Base-by-base conservation (phyloP, 345 rosid genomes). In the Rubroshorea leprosula region DNA sequence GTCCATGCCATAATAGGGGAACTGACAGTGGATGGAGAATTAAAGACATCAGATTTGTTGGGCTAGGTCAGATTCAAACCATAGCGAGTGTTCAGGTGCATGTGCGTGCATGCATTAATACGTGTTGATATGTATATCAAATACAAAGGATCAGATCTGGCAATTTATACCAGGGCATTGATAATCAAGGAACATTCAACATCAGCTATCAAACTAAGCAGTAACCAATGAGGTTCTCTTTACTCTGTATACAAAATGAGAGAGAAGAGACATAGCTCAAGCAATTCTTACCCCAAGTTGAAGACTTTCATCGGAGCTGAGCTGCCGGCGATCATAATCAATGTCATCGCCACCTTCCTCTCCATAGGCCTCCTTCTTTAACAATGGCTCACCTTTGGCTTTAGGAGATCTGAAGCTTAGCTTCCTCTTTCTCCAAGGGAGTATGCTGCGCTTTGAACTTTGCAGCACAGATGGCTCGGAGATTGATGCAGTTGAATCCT, bases 311-410 rank as follows among this genome's bases (percentile, higher is more conserved):
- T 92, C 97, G 5, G 96, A 85, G 65, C 88, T 79, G 53, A 93
- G 94, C 70, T 86, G 94, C 47, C 97, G 80, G 10, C 99, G 96
- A 67, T 85, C 91, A 79, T 62, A 87, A 82, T 93, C 99, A 61
- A 93, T 93, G 67, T 93, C 99, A 79, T 89, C 98, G n/a, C 99
- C 99, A 5, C 99, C 99, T 50, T 93, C 97, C 80, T 93, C 97
- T 44, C 81, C 89, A 70, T 87, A 77, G 7, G 80, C 94, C 76
- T 86, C 94, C 76, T 86, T 89, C 64, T 89, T 93, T 64, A 93
- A 73, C 81, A 93, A 72, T 16, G 99, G 96, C 70, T 93, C 97
- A 11, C 97, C 94, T 80, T 78, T 86, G 53, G 79, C 78, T 72
- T 89, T 89, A 22, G 86, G 76, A 68, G 97, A 89, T 74, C 90